phyloP scores from a whole-genome alignment of 2,329 filamentous ascomycete species.

The Teratosphaeria nubilosa region DNA sequence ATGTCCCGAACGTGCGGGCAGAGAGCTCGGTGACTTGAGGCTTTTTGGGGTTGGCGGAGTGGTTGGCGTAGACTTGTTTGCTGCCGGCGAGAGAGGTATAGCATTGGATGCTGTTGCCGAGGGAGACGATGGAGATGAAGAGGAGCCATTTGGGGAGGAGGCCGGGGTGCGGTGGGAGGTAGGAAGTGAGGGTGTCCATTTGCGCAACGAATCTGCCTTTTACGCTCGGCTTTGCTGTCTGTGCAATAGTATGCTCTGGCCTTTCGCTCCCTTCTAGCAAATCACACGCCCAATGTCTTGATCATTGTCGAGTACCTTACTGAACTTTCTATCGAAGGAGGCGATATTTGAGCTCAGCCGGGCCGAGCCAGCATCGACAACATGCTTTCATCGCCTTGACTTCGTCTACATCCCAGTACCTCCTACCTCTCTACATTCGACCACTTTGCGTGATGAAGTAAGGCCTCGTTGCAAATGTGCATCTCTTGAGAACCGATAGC shows the following conservation, averaged over 20 bases:
- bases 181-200: conserved; percentile 20
- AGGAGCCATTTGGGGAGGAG: conserved; percentile 56
- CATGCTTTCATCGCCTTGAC: background rate
- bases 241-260: background rate
- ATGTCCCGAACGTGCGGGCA: conserved; percentile 74
- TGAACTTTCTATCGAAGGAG: background rate
- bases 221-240: background rate
- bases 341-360: conserved; percentile 2
- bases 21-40: conserved; percentile 57
- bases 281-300: background rate
- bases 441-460: too few species aligned
- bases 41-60: conserved; percentile 28
- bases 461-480: too few species aligned
- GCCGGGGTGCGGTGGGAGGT: conserved; percentile 39
- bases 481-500: too few species aligned
- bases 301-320: background rate
- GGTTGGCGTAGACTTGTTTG: conserved; percentile 72
- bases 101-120: conserved; percentile 77
- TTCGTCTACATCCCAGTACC: background rate
- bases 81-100: conserved; percentile 73
- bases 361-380: background rate
- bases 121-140: conserved; percentile 65
- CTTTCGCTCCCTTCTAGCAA: background rate
- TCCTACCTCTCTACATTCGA: too few species aligned
- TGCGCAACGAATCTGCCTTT: background rate